Evolutionary conservation across 345 rosid species (phyloP).

Genomic region (Rhodomyrtus tomentosa): DNA sequence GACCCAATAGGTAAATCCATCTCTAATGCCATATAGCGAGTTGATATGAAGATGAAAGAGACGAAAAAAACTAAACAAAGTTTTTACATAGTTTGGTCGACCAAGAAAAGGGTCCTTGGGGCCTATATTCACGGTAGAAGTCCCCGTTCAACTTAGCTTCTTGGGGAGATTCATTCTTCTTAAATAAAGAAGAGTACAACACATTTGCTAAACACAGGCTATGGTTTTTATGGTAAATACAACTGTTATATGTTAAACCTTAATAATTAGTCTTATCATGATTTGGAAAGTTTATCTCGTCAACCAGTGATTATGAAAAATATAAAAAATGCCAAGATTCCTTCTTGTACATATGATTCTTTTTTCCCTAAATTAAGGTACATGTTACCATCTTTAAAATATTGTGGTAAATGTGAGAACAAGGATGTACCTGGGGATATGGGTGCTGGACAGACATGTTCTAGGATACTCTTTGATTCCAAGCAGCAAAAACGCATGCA

Average conservation of each 20-base stretch:
- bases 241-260: too few species aligned
- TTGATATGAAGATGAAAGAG: neutral
- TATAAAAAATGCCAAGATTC: neutral
- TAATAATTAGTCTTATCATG: too few species aligned
- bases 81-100: too few species aligned
- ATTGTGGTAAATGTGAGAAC: neutral
- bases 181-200: too few species aligned
- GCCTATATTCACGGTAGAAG: too few species aligned
- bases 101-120: too few species aligned
- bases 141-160: too few species aligned
- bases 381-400: neutral
- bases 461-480: neutral
- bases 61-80: neutral
- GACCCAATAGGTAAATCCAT: too few species aligned
- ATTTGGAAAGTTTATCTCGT: too few species aligned
- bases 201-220: too few species aligned
- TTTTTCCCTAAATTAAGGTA: neutral
- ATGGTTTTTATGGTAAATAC: too few species aligned
- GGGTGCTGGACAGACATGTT: neutral
- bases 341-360: neutral
- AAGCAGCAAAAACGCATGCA: neutral
- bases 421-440: neutral
- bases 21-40: neutral
- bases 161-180: too few species aligned
- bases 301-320: neutral